Evolutionary conservation across 805 yeast genomes (phyloP), one percentile per base, ranked within the genome.

Genomic region (Hanseniaspora lachancei): DNA sequence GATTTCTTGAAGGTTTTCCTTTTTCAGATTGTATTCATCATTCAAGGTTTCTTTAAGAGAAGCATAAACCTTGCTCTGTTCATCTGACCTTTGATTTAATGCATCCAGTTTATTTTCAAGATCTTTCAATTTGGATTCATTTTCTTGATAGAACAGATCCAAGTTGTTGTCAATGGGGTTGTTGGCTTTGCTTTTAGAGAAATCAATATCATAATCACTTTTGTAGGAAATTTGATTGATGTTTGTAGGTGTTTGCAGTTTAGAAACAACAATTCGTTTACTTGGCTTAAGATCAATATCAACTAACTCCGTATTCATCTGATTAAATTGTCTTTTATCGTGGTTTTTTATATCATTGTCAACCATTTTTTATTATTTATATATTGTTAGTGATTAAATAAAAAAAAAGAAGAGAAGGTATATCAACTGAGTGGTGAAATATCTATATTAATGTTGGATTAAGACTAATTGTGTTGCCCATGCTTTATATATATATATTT

Each of bases 71-170:
- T 24, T n/a, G 46, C 60, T 60, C 42, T 64, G 49, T n/a, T 58
- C 44, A 47, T 64, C 67, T 40, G 64, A 50, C 29, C 60, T 58
- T 0, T 62, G 56, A 49, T 68, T 65, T 55, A 63, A 66, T 23
- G 57, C 58, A 34, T 58, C 62, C 51, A 68, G 53, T 8, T 58
- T 59, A 7, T 62, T 66, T 51, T 67, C 68, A 38, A 66, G 53
- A 8, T 62, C 61, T 47, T 64, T 66, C 24, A 68, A 57, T 51
- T 68, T 67, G 38, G 60, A 49, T 8, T 68, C 63, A 47, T 66
- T 66, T 44, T 66, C 67, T 38, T 64, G 64, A 46, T 68, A 68
- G 39, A 65, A 65, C 3, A 64, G 59, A 8, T 69, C 62, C 55
- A 68, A 55, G 47, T 49, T 49, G 34, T 21, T 39, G 8, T 23